Conservation (phyloP, 2,329 filamentous ascomycete genomes). For the Fusarium torulosum region DNA sequence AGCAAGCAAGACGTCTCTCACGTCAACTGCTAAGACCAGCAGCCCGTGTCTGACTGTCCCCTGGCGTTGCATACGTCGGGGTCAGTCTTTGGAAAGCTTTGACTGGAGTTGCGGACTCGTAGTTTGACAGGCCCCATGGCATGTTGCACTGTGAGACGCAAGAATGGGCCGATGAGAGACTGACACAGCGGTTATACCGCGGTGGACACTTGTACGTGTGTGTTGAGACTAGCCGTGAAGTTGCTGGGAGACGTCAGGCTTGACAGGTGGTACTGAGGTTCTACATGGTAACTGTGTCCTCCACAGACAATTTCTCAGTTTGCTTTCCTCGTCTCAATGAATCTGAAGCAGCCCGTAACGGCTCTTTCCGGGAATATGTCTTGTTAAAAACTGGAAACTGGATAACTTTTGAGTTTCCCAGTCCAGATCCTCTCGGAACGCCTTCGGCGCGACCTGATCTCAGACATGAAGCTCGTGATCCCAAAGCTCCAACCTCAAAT, state of each 20-base stretch:
- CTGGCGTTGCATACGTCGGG: conserved; percentile 5
- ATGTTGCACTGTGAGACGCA: conserved; percentile 15
- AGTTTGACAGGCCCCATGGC: conserved; percentile 22
- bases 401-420: not conserved
- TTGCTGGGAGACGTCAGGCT: conserved; percentile 19
- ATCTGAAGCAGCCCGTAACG: not conserved
- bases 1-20: conserved; percentile 10
- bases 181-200: not conserved
- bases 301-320: not conserved
- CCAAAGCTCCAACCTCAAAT: not conserved
- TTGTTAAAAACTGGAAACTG: not conserved
- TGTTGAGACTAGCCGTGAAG: conserved; percentile 3
- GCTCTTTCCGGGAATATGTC: not conserved
- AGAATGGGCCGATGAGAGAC: conserved; percentile 29
- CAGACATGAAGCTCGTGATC: not conserved
- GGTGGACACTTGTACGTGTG: not conserved
- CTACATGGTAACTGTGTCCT: conserved; percentile 9
- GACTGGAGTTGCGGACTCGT: conserved; percentile 9
- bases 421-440: not conserved
- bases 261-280: conserved; percentile 21
- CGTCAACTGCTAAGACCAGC: conserved; percentile 18
- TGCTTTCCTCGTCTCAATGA: not conserved
- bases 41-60: conserved; percentile 31
- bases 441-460: conserved; percentile 3
- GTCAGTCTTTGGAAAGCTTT: not conserved